Conservation (phyloP, 1,139 yeast genomes). For the Geotrichum europaeum region DNA sequence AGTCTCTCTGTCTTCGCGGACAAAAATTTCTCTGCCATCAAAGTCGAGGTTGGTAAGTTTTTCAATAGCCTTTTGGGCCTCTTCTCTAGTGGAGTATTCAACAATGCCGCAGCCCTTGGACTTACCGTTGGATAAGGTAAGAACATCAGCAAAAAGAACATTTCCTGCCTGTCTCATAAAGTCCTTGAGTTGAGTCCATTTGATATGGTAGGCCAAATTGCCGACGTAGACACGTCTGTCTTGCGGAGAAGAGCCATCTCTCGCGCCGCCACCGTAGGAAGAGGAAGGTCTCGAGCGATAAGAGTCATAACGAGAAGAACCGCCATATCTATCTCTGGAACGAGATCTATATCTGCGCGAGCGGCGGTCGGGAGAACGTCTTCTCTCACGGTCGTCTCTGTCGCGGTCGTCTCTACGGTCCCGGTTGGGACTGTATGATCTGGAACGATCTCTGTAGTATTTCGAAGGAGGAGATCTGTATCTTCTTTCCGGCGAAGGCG, state of each 20-base stretch:
- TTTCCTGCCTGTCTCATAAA: conserved; percentile 63
- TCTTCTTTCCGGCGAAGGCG: conserved; percentile 13
- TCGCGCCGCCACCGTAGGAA: not conserved
- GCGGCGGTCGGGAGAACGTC: conserved; percentile 12
- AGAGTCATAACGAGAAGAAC: conserved; percentile 10
- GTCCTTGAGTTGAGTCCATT: conserved; percentile 59
- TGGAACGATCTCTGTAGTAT: conserved; percentile 11
- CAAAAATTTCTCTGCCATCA: conserved; percentile 78
- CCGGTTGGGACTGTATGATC: conserved; percentile 16
- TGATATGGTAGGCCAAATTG: conserved; percentile 54
- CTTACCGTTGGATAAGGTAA: conserved; percentile 75
- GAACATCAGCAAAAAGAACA: conserved; percentile 80
- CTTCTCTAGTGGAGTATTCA: conserved; percentile 64
- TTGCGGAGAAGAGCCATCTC: conserved; percentile 21
- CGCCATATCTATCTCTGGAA: conserved; percentile 13
- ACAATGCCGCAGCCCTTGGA: conserved; percentile 74
- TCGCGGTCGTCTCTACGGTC: not conserved
- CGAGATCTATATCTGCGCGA: conserved; percentile 10
- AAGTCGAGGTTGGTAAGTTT: conserved; percentile 62
- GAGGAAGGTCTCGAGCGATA: conserved; percentile 10
- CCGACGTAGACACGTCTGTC: conserved; percentile 48
- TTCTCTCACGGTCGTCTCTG: conserved; percentile 1
- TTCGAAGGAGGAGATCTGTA: conserved; percentile 13
- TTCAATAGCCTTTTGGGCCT: conserved; percentile 69
- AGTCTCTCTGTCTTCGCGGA: conserved; percentile 54